Evolutionary conservation across 306 rosid species (phyloP).

Genomic region (Gillenia trifoliata): DNA sequence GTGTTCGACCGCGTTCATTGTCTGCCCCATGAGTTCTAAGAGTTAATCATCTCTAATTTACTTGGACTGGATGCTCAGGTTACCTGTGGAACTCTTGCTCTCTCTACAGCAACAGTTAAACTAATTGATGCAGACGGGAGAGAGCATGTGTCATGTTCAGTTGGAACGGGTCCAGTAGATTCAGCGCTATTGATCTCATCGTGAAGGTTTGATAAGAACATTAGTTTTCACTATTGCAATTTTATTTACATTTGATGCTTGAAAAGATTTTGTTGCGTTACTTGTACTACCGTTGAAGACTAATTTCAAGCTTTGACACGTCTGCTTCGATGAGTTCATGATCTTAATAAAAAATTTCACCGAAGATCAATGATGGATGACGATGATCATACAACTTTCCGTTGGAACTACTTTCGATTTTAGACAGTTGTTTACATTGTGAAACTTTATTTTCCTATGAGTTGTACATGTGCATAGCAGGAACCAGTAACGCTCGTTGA

Average conservation of each 20-base stretch:
- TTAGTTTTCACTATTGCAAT: constrained; percentile 4
- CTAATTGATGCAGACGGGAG: constrained; percentile 50
- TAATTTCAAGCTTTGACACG: no score
- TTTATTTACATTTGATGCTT: background rate
- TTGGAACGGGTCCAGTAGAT: constrained; percentile 98
- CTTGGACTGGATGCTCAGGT: constrained; percentile 54
- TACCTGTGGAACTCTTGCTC: constrained; percentile 89
- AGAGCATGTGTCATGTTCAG: constrained; percentile 67
- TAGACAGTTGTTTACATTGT: background rate
- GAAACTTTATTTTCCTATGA: background rate
- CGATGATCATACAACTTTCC: background rate
- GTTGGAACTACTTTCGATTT: background rate
- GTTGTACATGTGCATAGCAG: constrained; percentile 37
- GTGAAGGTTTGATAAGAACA: constrained; percentile 60
- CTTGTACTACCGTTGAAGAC: background rate
- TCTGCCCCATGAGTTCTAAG: background rate
- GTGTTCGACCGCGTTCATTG: constrained; percentile 11
- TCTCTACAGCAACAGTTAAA: constrained; percentile 89
- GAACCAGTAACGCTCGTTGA: constrained; percentile 77
- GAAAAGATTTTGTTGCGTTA: background rate
- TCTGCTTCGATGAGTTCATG: background rate
- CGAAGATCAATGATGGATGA: background rate
- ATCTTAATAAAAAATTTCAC: background rate
- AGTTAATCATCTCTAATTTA: constrained; percentile 18
- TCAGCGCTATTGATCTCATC: constrained; percentile 86